These are phyloP conservation scores for Aspergillus jensenii DNA, from an alignment of 2,329 filamentous ascomycete species.

Conservation along the genomic window DNA sequence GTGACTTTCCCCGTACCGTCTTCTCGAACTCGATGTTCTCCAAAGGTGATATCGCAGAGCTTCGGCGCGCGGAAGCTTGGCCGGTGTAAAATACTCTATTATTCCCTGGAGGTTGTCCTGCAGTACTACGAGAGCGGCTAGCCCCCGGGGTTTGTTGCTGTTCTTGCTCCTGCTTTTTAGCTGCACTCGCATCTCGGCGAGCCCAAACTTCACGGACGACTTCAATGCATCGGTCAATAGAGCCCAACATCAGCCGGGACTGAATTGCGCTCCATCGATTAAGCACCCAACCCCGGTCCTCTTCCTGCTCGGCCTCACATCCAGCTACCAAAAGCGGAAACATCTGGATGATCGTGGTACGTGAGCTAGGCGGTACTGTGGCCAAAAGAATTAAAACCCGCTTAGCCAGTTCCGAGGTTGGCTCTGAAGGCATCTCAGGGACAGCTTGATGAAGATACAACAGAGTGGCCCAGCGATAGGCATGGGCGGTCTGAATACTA, in stretches of 20 bases:
- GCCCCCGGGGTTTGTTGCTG: conserved; percentile 22
- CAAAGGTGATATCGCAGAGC: conserved; percentile 32
- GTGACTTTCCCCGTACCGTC: conserved; percentile 64
- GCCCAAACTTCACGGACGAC: conserved; percentile 68
- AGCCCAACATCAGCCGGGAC: conserved; percentile 64
- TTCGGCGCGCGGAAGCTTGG: conserved; percentile 22
- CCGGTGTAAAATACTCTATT: conserved; percentile 13
- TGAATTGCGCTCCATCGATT: conserved; percentile 63
- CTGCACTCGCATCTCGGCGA: conserved; percentile 57
- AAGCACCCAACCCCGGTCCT: conserved; percentile 64
- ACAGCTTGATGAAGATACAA: conserved; percentile 68
- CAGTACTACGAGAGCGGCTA: conserved; percentile 19
- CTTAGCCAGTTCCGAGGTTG: conserved; percentile 59
- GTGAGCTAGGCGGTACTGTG: conserved; percentile 61
- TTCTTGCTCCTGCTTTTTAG: conserved; percentile 36
- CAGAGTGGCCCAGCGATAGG: conserved; percentile 66
- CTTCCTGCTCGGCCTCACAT: conserved; percentile 59
- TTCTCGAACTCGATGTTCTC: conserved; percentile 57
- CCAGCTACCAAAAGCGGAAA: conserved; percentile 68
- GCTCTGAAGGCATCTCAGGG: conserved; percentile 63
- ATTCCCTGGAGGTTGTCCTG: conserved; percentile 20
- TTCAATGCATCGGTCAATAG: conserved; percentile 64
- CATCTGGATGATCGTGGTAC: conserved; percentile 67
- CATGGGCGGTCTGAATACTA: conserved; percentile 65
- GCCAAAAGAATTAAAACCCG: conserved; percentile 62